These are phyloP conservation scores for Ogataea trehalophila DNA, from an alignment of 805 yeast species.

Conservation along the genomic window DNA sequence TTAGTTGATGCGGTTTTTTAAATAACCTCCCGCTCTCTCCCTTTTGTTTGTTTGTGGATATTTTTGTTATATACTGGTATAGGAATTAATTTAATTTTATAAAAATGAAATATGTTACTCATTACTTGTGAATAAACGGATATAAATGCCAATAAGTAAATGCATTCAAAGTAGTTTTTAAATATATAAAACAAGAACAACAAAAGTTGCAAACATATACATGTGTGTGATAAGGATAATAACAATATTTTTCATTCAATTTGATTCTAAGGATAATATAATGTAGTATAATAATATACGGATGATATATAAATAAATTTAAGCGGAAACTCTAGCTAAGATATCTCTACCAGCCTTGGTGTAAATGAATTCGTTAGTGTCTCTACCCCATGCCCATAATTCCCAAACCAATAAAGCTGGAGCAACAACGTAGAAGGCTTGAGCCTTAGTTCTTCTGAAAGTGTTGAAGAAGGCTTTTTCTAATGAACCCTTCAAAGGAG, in stretches of 20 bases:
- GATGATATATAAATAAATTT: too few relatives aligned
- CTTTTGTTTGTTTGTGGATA: neutral
- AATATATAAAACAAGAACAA: too few relatives aligned
- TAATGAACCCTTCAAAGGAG: constrained; percentile 82
- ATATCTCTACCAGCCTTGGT: constrained; percentile 98
- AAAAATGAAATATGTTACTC: too few relatives aligned
- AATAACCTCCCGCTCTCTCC: too few relatives aligned
- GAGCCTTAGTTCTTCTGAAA: constrained; percentile 89
- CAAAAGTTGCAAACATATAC: too few relatives aligned
- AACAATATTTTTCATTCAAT: neutral
- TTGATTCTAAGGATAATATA: too few relatives aligned
- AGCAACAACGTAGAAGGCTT: constrained; percentile 67
- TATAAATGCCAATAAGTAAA: too few relatives aligned
- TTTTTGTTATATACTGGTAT: neutral
- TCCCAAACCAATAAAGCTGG: constrained; percentile 82
- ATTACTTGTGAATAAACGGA: too few relatives aligned
- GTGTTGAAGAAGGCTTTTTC: constrained; percentile 87
- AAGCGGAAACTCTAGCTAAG: constrained; percentile 57
- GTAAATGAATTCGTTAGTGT: constrained; percentile 89
- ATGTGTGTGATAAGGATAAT: neutral
- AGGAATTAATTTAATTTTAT: too few relatives aligned
- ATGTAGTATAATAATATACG: too few relatives aligned
- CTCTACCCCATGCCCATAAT: constrained; percentile 83
- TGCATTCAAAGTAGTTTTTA: too few relatives aligned
- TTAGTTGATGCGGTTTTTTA: neutral